Conservation (phyloP, 1,284 basidiomycete species). For the Moesziomyces parantarcticus region DNA sequence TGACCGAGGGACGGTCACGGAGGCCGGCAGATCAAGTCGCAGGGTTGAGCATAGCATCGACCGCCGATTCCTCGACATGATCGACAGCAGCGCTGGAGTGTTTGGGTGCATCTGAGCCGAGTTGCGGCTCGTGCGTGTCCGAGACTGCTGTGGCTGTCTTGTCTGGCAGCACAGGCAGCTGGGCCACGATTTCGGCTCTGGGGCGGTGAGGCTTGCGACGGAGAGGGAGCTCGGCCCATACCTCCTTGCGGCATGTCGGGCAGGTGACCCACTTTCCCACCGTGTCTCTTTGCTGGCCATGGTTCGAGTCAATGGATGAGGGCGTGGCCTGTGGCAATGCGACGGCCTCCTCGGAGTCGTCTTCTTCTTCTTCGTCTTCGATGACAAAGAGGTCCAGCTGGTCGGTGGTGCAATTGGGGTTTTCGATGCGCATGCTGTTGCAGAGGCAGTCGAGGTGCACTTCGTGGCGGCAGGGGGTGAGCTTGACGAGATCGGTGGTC, state of each 20-base stretch:
- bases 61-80: no score
- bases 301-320: no score
- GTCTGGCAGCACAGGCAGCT: no score
- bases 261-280: constrained; percentile 65
- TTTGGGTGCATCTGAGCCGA: no score
- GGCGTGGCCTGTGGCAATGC: constrained; percentile 21
- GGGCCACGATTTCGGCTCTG: no score
- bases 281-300: constrained; percentile 8
- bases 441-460: constrained; percentile 63
- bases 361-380: background rate
- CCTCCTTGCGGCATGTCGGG: constrained; percentile 57
- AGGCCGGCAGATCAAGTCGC: background rate
- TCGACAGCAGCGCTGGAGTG: no score
- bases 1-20: background rate
- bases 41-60: no score
- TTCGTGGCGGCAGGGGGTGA: constrained; percentile 61
- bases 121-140: no score
- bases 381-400: constrained; percentile 16
- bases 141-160: no score
- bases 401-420: constrained; percentile 4
- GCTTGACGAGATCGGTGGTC: constrained; percentile 43
- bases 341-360: constrained; percentile 5
- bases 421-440: constrained; percentile 58
- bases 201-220: constrained; percentile 30
- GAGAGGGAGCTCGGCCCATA: constrained; percentile 59